Percentiles rank a stretch among this genome's conserved stretches.
Evolutionary conservation across 2,329 filamentous ascomycete genomes (phyloP).

Genomic region (Alternaria burnsii): DNA sequence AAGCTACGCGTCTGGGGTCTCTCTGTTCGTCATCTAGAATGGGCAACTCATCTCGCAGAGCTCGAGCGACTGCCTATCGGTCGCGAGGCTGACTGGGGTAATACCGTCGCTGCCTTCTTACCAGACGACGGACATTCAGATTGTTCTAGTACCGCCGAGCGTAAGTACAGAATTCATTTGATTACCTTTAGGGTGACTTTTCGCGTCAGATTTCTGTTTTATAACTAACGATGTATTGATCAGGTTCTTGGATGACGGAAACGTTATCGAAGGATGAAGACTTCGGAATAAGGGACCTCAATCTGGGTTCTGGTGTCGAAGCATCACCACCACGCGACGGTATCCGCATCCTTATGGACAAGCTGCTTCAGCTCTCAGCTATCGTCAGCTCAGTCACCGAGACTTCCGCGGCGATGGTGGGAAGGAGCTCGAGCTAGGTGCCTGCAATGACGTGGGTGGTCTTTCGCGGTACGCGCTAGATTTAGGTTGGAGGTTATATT

Average conservation of each 20-base stretch:
- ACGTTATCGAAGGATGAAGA: slow-evolving; percentile 14
- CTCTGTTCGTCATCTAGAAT: slow-evolving; percentile 40
- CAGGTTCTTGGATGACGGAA: no score
- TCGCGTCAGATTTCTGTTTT: no score
- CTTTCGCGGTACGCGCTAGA: background rate
- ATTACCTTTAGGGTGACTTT: no score
- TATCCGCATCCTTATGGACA: slow-evolving; percentile 31
- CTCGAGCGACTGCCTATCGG: slow-evolving; percentile 39
- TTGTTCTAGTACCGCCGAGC: background rate
- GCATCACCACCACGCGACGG: slow-evolving; percentile 27
- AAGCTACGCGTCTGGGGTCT: slow-evolving; percentile 42
- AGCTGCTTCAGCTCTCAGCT: slow-evolving; percentile 39
- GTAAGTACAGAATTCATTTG: no score
- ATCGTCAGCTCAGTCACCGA: slow-evolving; percentile 34
- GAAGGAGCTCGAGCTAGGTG: background rate
- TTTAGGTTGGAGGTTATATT: background rate
- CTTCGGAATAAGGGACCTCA: slow-evolving; percentile 11
- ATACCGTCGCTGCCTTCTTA: slow-evolving; percentile 36
- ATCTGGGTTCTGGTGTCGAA: slow-evolving; percentile 7
- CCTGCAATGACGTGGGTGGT: background rate
- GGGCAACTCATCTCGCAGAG: slow-evolving; percentile 37
- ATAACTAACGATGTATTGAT: no score
- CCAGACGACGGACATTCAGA: slow-evolving; percentile 37
- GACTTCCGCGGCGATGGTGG: slow-evolving; percentile 16
- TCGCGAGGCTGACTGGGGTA: slow-evolving; percentile 29